Base-by-base conservation (phyloP, 2,329 filamentous ascomycete species). In the Fusarium goolgardi region DNA sequence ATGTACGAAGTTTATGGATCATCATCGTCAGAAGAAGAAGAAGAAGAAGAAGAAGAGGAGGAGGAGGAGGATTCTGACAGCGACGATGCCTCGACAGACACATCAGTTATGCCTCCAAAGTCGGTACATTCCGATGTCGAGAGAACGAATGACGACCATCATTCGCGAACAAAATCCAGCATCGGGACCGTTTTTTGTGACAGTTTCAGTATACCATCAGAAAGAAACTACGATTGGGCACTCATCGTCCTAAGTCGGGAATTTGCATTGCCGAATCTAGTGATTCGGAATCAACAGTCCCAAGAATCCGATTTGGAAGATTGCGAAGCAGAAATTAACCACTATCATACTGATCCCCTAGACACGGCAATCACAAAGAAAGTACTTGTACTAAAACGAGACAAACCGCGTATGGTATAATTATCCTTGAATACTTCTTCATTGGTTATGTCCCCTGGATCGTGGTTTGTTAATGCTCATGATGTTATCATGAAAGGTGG, bases 191-290 rank as follows among this genome's bases (percentile, higher is more conserved):
- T 55, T 3, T 5, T 18, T 27, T 29, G 5, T 18, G 21, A 55
- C n/a, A 21, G 6, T 3, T 25, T 40, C 18, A 9, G 11, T 20
- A 1, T 10, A 0, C 4, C 34, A 9, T 18, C n/a, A 1, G 20
- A 9, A 8, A 4, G 32, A 2, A 55, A 55, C n/a, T 51, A 32
- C 3, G 53, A 55, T n/a, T 55, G 53, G 53, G 53, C 53, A 31
- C 1, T 51, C 2, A 20, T 51, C 3, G 5, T 32, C 4, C 12
- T 55, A 6, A 27, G 5, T 4, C 20, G 1, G 3, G 8, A 39
- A 16, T 18, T 16, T 11, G 21, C 5, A 20, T 5, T 50, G 7
- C 20, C 44, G 0, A 55, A 55, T 4, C 9, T 5, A 25, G 29
- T 27, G 1, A 8, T 12, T 15, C 2, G 10, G 6, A 13, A 16